Evolutionary conservation across 768 basidiomycete species (phyloP).

Genomic region (Trametes elegans): DNA sequence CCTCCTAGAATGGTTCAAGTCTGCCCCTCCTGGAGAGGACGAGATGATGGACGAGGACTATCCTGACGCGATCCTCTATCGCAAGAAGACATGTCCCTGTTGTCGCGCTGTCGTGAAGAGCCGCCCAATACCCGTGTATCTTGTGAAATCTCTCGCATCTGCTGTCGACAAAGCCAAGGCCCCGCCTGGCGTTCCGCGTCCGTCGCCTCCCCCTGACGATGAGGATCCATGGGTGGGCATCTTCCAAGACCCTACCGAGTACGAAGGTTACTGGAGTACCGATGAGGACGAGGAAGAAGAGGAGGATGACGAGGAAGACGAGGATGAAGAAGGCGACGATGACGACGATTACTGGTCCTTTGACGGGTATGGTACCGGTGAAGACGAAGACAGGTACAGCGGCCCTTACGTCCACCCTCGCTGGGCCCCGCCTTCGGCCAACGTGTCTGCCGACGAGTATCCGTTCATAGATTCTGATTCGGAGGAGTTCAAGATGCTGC

Average conservation of each 20-base stretch:
- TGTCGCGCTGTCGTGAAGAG: conserved; percentile 57
- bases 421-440: conserved; percentile 58
- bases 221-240: conserved; percentile 73
- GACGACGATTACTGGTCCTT: conserved; percentile 31
- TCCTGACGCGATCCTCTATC: conserved; percentile 47
- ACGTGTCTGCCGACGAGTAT: conserved; percentile 35
- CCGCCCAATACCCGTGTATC: conserved; percentile 66
- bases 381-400: conserved; percentile 32
- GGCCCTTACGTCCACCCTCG: conserved; percentile 44
- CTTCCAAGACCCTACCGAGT: conserved; percentile 41
- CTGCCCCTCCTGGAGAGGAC: conserved; percentile 51
- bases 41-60: conserved; percentile 43
- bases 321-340: conserved; percentile 27
- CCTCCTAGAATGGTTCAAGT: conserved; percentile 76
- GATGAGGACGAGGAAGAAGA: conserved; percentile 26
- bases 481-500: conserved; percentile 43
- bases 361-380: conserved; percentile 28
- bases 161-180: conserved; percentile 47
- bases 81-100: conserved; percentile 70
- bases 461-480: conserved; percentile 33
- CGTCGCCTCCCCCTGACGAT: conserved; percentile 36
- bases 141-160: conserved; percentile 59
- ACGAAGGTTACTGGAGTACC: conserved; percentile 29
- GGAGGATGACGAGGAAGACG: conserved; percentile 31
- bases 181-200: conserved; percentile 21